Evolutionary conservation across 2,329 filamentous ascomycete species (phyloP), one percentile per base, ranked within the genome.

Genomic region (Xylariaceae sp.): DNA sequence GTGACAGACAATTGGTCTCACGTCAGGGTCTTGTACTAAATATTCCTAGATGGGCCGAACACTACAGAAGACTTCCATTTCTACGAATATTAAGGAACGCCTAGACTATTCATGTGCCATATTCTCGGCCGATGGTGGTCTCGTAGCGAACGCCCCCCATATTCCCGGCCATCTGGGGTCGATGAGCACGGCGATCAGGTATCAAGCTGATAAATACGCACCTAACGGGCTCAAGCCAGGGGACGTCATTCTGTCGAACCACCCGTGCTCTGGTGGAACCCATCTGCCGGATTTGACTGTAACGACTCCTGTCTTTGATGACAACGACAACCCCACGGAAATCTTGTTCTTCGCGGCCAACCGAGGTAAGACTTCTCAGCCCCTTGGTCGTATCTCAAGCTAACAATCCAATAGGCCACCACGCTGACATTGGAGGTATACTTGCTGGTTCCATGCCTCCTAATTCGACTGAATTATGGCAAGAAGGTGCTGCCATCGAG

Each of bases 41-140:
- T 12, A 3, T 17, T 4, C 9, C 13, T 30, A 89, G 56, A 89
- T 89, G 85, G 85, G 86, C 0, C 73, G 83, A 38, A 83, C 83
- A 3, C 64, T 90, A 15, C 84, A 89, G 54, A 88, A 89, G 64
- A 89, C 84, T 0, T 83, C 81, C 50, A 82, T 89, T 9, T 84
- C 78, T 42, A 87, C 83, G 0, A 89, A 89, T 51, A 85, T 90
- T 61, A 85, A 90, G 54, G 87, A 90, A 57, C 76, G 86, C 3
- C 72, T 90, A 2, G 86, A 91, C 56, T 91, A 89, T 56, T 88
- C 83, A 1, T 91, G 86, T 50, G 87, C 86, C 2, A 68, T 91
- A 0, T 91, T 91, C 56, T 85, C 87, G 30, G 69, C 80, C 13
- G 79, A 83, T 22, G 85, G 85, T 7, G 82, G 81, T 0, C 67